Percentiles rank a stretch among this genome's conserved stretches.
Conservation (phyloP, 768 basidiomycete species). For the Pleurotus ostreatus region DNA sequence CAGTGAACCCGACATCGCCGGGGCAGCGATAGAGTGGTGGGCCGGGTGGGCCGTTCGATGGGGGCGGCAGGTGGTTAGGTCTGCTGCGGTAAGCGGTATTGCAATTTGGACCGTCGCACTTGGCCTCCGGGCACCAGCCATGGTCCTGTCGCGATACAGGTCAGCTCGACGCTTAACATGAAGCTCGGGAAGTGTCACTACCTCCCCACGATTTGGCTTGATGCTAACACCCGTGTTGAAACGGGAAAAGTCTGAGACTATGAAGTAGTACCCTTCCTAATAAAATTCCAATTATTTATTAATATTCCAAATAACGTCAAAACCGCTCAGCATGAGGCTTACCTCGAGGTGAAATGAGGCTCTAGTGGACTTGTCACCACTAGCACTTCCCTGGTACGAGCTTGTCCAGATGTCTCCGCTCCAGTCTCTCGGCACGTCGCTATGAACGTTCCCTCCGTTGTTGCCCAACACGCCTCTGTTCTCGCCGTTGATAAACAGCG, state of each 20-base stretch:
- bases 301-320: too few relatives aligned
- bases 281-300: background rate
- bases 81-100: background rate
- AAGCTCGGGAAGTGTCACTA: background rate
- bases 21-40: slow-evolving; percentile 6
- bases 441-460: background rate
- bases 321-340: background rate
- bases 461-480: slow-evolving; percentile 3
- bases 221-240: slow-evolving; percentile 7
- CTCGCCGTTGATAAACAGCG: slow-evolving; percentile 5
- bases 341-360: slow-evolving; percentile 7
- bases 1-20: slow-evolving; percentile 1
- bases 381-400: slow-evolving; percentile 3
- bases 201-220: background rate
- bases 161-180: background rate
- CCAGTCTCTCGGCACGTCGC: slow-evolving; percentile 7
- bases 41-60: background rate
- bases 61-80: slow-evolving; percentile 3
- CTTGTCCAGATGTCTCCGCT: slow-evolving; percentile 7
- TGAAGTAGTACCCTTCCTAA: slow-evolving; percentile 7
- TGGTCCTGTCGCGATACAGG: background rate
- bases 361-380: slow-evolving; percentile 6
- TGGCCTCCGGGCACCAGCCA: background rate
- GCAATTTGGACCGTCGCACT: slow-evolving; percentile 1
- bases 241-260: slow-evolving; percentile 6